phyloP scores from a whole-genome alignment of 441 rosid species.

The Gossypium laxum region DNA sequence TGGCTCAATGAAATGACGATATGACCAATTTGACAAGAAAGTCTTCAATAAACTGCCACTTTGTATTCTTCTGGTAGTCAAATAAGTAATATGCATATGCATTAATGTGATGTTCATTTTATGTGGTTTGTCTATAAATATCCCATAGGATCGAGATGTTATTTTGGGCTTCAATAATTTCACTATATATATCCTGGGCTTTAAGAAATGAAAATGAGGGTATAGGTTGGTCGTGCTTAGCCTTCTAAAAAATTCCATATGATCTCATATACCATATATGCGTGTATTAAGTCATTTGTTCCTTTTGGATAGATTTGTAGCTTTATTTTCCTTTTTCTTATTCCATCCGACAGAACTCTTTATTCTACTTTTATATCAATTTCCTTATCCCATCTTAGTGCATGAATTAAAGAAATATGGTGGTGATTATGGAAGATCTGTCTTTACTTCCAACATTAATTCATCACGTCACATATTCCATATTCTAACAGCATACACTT shows the following conservation, averaged over 20 bases:
- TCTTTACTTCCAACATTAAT: not conserved
- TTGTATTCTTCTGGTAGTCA: not conserved
- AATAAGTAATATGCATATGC: not conserved
- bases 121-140: slow-evolving; percentile 10
- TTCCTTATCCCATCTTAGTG: not conserved
- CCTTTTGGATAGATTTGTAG: not conserved
- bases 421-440: not conserved
- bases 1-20: not conserved
- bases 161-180: too few relatives aligned
- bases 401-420: not conserved
- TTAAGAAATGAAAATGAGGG: not conserved
- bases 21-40: not conserved
- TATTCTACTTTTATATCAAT: not conserved
- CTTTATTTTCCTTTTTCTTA: not conserved
- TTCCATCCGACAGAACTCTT: too few relatives aligned
- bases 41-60: not conserved
- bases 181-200: not conserved
- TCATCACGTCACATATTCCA: too few relatives aligned
- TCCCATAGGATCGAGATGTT: not conserved
- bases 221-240: not conserved
- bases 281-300: not conserved
- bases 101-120: too few relatives aligned
- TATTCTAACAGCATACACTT: not conserved
- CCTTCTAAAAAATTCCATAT: not conserved
- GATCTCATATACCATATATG: not conserved